Percentiles rank a stretch among this genome's conserved stretches.
phyloP scores from a whole-genome alignment of 2,329 filamentous ascomycete species.

The Metarhizium brunneum region DNA sequence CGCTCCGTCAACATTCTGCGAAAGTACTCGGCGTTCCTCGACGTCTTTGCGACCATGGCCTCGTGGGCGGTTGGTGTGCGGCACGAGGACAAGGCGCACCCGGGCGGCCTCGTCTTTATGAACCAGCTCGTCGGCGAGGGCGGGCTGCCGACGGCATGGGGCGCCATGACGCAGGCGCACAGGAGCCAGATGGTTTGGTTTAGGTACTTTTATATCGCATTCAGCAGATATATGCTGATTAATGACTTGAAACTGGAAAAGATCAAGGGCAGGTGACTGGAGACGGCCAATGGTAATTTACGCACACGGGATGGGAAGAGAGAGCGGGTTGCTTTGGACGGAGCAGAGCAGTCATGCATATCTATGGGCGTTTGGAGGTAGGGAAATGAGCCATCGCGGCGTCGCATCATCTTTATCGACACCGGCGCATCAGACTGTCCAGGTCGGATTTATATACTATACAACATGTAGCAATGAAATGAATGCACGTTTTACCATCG shows the following conservation, averaged over 20 bases:
- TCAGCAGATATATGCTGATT: constrained; percentile 90
- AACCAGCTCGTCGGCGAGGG: constrained; percentile 55
- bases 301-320: background rate
- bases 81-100: constrained; percentile 29
- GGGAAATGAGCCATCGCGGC: constrained; percentile 16
- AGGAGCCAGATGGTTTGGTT: constrained; percentile 99
- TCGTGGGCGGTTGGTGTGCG: constrained; percentile 36
- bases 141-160: constrained; percentile 53
- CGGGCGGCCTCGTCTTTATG: constrained; percentile 58
- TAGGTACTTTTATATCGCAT: constrained; percentile 84
- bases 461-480: background rate
- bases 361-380: background rate
- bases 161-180: constrained; percentile 84
- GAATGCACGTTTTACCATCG: background rate
- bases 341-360: background rate
- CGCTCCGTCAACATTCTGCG: constrained; percentile 61
- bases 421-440: background rate
- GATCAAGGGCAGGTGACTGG: constrained; percentile 12
- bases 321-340: background rate
- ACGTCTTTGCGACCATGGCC: constrained; percentile 62
- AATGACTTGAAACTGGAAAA: constrained; percentile 67
- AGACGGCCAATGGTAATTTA: background rate
- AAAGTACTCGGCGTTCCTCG: constrained; percentile 75
- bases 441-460: background rate
- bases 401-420: background rate